Base-by-base conservation (phyloP, 2,329 filamentous ascomycete genomes). In the Stemphylium lycopersici region DNA sequence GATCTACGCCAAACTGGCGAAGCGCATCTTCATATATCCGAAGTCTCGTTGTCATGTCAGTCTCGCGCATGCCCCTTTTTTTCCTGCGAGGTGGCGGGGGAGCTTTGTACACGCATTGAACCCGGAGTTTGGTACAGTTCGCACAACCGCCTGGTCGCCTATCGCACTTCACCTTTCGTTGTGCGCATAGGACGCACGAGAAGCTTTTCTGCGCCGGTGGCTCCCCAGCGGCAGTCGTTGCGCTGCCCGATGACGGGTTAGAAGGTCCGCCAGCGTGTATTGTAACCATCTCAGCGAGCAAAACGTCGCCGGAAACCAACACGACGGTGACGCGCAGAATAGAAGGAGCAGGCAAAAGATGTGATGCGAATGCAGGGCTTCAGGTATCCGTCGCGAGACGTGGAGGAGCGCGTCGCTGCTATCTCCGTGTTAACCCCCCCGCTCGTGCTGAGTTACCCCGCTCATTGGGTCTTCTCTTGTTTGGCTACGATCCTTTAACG, bases 91-190 rank as follows among this genome's bases (percentile, higher is more conserved):
- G 26, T 20, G 41, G 41, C 10, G 66, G 65, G 20, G 71, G 71
- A 26, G 69, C 62, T 49, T 72, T 73, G 55, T 72, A 74, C 13
- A 72, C 52, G 52, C 71, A 74, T 12, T 58, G 48, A 10, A 71
- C 66, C 18, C 70, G 63, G 8, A 68, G 62, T 47, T 70, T 69
- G 6, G 60, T 57, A 56, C 71, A 74, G 39, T 69, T 72, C 0
- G 59, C 58, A 44, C 72, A 74, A 1, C 70, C 69, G 22, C 65
- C 60, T 11, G 65, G 61, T 4, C 24, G 47, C 34, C 66, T 68
- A 36, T 75, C 70, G 46, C 71, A 75, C 48, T 65, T 70, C 16
- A 75, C 71, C 52, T 75, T 75, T 11, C 72, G 58, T 36, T 70
- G 68, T 6, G 70, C 66, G 47, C 71, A 74, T 8, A 72, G 59